These are phyloP conservation scores for Malbranchea zuffiana DNA, from an alignment of 2,329 filamentous ascomycete genomes.

Conservation along the genomic window DNA sequence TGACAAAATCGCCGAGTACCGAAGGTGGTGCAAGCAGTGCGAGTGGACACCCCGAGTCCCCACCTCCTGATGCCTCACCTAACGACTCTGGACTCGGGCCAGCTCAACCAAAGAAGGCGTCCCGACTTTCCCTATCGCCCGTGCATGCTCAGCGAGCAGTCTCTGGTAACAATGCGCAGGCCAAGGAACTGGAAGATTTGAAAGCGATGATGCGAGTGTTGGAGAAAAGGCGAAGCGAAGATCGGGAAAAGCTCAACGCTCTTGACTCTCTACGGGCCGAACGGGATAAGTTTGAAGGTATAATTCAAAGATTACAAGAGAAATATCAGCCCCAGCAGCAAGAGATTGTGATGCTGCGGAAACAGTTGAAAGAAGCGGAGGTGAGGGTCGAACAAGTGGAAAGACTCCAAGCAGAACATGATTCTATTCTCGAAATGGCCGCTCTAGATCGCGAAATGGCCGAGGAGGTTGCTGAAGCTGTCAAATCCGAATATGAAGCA, in stretches of 20 bases:
- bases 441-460: conserved; percentile 92
- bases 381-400: conserved; percentile 58
- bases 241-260: conserved; percentile 71
- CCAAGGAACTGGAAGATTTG: conserved; percentile 69
- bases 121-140: conserved; percentile 15
- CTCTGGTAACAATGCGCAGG: conserved; percentile 40
- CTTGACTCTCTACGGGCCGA: conserved; percentile 61
- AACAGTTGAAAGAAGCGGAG: conserved; percentile 66
- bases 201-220: conserved; percentile 78
- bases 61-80: conserved; percentile 7
- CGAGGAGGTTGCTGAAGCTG: conserved; percentile 76
- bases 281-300: conserved; percentile 50
- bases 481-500: conserved; percentile 68
- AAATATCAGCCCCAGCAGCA: conserved; percentile 80
- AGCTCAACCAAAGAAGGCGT: conserved; percentile 18
- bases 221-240: conserved; percentile 76
- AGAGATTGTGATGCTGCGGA: conserved; percentile 65
- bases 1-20: conserved; percentile 18
- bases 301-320: conserved; percentile 81
- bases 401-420: conserved; percentile 68
- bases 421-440: conserved; percentile 73
- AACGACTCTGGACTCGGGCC: conserved; percentile 13
- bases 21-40: conserved; percentile 20
- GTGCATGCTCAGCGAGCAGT: conserved; percentile 31
- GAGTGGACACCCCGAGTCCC: conserved; percentile 21